Conservation (phyloP, 169 alveolate genomes). For the Theileria parva region DNA sequence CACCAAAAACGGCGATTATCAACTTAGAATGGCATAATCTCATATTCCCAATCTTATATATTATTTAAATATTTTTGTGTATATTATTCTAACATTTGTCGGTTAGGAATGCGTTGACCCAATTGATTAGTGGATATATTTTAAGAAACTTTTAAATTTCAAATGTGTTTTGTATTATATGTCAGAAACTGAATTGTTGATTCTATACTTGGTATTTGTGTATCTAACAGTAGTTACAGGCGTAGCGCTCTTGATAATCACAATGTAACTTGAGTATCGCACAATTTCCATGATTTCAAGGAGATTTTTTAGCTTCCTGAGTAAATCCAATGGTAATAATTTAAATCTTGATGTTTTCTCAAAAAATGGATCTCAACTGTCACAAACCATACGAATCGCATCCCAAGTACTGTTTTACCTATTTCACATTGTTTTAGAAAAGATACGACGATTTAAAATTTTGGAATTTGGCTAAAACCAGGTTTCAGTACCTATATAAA, state of each 20-base stretch:
- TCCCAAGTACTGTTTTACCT: constrained; percentile 33
- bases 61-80: background rate
- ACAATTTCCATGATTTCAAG: constrained; percentile 20
- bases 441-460: constrained; percentile 18
- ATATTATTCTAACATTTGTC: background rate
- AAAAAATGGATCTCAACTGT: constrained; percentile 51
- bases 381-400: constrained; percentile 37
- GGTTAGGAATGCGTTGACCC: background rate
- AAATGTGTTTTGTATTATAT: background rate
- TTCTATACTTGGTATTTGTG: background rate
- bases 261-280: background rate
- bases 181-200: background rate
- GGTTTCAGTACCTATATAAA: constrained; percentile 17
- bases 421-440: constrained; percentile 10
- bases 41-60: background rate
- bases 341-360: constrained; percentile 32
- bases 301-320: constrained; percentile 49
- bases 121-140: background rate
- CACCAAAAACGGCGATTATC: constrained; percentile 98
- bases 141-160: background rate
- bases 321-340: constrained; percentile 12
- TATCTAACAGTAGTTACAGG: background rate
- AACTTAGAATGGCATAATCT: constrained; percentile 91
- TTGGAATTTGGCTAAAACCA: constrained; percentile 44
- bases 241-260: background rate